Percentiles rank a stretch among this genome's conserved stretches.
Conservation (phyloP, 768 basidiomycete species). For the Termitomyces sp. region DNA sequence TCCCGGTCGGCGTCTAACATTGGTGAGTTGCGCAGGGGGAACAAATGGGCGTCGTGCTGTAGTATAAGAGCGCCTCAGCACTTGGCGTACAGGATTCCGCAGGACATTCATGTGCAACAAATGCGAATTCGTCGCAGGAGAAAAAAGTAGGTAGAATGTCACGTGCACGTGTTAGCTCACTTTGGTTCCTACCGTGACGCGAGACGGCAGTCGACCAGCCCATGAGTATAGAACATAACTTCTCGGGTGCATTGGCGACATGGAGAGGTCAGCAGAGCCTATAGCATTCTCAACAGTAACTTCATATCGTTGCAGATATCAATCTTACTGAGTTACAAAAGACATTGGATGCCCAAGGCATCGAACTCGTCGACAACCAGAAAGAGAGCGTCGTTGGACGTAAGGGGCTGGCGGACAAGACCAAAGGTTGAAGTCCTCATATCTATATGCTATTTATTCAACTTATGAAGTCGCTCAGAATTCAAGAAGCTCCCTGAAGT, state of each 20-base stretch:
- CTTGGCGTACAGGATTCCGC: conserved; percentile 19
- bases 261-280: conserved; percentile 70
- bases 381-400: conserved; percentile 95
- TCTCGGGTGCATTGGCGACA: conserved; percentile 86
- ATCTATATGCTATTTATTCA: not conserved
- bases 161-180: conserved; percentile 20
- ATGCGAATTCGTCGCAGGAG: not conserved
- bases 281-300: not conserved
- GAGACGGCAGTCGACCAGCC: not conserved
- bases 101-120: conserved; percentile 23
- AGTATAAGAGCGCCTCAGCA: conserved; percentile 19
- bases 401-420: conserved; percentile 92
- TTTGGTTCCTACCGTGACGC: conserved; percentile 3
- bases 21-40: conserved; percentile 28
- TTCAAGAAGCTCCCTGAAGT: conserved; percentile 94
- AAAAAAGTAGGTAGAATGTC: conserved; percentile 17
- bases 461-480: conserved; percentile 44
- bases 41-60: conserved; percentile 25
- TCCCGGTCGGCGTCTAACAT: conserved; percentile 6
- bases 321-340: conserved; percentile 90
- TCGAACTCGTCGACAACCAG: conserved; percentile 97
- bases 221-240: conserved; percentile 67
- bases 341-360: conserved; percentile 85
- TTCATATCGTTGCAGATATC: conserved; percentile 53
- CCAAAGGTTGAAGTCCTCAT: conserved; percentile 64